These are phyloP conservation scores for Ophiosphaerella narmari DNA, from an alignment of 2,329 filamentous ascomycete species.

Conservation along the genomic window DNA sequence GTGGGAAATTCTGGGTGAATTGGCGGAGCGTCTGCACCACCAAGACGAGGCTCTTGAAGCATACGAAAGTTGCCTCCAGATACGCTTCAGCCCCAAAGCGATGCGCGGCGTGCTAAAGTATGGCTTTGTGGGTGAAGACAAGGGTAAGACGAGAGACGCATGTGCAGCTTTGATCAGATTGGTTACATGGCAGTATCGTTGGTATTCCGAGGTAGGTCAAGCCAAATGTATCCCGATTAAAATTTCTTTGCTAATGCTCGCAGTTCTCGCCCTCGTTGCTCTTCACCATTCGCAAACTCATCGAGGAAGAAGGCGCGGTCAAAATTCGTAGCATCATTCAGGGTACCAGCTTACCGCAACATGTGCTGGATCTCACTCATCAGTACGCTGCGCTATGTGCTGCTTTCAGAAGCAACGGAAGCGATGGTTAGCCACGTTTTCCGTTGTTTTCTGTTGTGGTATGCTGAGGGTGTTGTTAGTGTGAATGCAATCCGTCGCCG, in stretches of 20 bases:
- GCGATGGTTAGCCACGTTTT: constrained; percentile 66
- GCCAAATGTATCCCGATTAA: not conserved
- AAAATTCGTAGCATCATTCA: constrained; percentile 98
- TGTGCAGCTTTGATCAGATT: constrained; percentile 86
- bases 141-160: constrained; percentile 78
- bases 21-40: constrained; percentile 92
- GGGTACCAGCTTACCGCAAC: constrained; percentile 89
- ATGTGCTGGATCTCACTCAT: constrained; percentile 91
- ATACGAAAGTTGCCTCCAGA: constrained; percentile 82
- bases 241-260: not conserved
- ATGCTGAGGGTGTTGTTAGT: no score
- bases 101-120: constrained; percentile 79
- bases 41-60: constrained; percentile 90
- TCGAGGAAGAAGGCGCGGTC: constrained; percentile 96
- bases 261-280: constrained; percentile 90
- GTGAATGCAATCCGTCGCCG: not conserved
- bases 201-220: constrained; percentile 83
- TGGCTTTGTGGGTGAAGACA: constrained; percentile 66
- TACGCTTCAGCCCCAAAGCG: constrained; percentile 91
- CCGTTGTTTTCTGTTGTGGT: constrained; percentile 13
- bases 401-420: constrained; percentile 92
- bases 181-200: constrained; percentile 97
- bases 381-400: constrained; percentile 95
- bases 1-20: constrained; percentile 94
- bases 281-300: constrained; percentile 84